These are phyloP conservation scores for Alternaria arbusti DNA, from an alignment of 2,329 filamentous ascomycete species.

Conservation along the genomic window DNA sequence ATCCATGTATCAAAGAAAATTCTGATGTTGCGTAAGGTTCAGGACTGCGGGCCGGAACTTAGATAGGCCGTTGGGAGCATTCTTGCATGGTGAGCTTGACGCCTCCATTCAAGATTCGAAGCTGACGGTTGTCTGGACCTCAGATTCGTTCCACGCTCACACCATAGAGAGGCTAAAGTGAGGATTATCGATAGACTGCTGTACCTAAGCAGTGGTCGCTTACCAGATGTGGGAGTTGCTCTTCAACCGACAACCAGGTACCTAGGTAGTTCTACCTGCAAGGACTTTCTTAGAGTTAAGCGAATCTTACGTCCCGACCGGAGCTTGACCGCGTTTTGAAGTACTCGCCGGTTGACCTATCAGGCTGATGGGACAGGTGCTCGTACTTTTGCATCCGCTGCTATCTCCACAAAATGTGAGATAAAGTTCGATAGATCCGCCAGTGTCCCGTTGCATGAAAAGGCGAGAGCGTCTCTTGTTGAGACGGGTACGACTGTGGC, in stretches of 20 bases:
- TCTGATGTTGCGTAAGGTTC: background rate
- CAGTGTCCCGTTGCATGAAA: background rate
- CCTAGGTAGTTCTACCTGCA: background rate
- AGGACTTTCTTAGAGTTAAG: background rate
- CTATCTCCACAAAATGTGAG: slow-evolving; percentile 2
- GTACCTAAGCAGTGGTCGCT: background rate
- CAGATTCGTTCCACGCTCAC: background rate
- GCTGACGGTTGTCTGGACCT: background rate
- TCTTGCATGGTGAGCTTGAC: background rate
- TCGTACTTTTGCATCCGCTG: background rate
- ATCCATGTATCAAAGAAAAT: slow-evolving; percentile 3
- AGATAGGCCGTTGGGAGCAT: background rate
- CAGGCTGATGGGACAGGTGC: background rate
- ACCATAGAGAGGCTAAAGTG: background rate
- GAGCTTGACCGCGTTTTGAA: background rate
- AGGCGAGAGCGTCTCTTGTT: slow-evolving; percentile 1
- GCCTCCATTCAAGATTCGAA: background rate
- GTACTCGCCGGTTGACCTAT: background rate
- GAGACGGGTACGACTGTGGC: slow-evolving; percentile 1
- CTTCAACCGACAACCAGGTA: background rate
- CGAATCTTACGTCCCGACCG: background rate
- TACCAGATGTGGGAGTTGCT: background rate
- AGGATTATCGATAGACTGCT: background rate
- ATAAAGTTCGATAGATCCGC: slow-evolving; percentile 1
- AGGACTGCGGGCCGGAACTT: slow-evolving; percentile 1